Evolutionary conservation across 1,139 yeast genomes (phyloP).

Genomic region (Magnusiomyces fungicola): DNA sequence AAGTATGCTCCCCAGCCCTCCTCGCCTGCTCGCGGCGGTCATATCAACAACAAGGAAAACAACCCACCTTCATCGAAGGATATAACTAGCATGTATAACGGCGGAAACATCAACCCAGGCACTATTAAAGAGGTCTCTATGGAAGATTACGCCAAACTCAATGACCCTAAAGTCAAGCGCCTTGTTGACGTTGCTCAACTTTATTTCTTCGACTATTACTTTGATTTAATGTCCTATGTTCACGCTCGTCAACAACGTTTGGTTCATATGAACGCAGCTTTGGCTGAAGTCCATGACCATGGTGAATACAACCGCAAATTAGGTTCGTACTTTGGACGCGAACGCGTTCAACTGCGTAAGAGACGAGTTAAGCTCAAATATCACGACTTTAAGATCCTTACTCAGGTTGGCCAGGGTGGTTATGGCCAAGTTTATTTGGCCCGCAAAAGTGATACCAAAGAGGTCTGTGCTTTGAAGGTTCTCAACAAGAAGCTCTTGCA

Average conservation of each 20-base stretch:
- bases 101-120: slow-evolving; percentile 11
- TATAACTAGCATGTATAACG: no score
- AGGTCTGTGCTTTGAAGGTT: slow-evolving; percentile 91
- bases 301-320: slow-evolving; percentile 61
- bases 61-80: no score
- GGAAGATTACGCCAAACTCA: slow-evolving; percentile 45
- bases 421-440: slow-evolving; percentile 74
- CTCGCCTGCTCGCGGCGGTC: no score
- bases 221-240: slow-evolving; percentile 92
- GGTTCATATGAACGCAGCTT: slow-evolving; percentile 53
- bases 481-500: slow-evolving; percentile 80
- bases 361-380: slow-evolving; percentile 88
- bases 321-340: slow-evolving; percentile 77
- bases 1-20: no score
- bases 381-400: slow-evolving; percentile 90
- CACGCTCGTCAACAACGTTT: slow-evolving; percentile 79
- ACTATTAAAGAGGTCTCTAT: slow-evolving; percentile 1
- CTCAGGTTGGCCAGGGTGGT: slow-evolving; percentile 99
- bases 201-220: slow-evolving; percentile 85
- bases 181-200: slow-evolving; percentile 73
- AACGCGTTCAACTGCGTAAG: slow-evolving; percentile 76
- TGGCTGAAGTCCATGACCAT: slow-evolving; percentile 41
- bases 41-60: no score
- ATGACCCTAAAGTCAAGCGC: slow-evolving; percentile 72
- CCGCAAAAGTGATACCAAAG: slow-evolving; percentile 86